These are phyloP conservation scores for Dispira parvispora DNA, from an alignment of 192 early-diverging fungal genomes.

Conservation along the genomic window DNA sequence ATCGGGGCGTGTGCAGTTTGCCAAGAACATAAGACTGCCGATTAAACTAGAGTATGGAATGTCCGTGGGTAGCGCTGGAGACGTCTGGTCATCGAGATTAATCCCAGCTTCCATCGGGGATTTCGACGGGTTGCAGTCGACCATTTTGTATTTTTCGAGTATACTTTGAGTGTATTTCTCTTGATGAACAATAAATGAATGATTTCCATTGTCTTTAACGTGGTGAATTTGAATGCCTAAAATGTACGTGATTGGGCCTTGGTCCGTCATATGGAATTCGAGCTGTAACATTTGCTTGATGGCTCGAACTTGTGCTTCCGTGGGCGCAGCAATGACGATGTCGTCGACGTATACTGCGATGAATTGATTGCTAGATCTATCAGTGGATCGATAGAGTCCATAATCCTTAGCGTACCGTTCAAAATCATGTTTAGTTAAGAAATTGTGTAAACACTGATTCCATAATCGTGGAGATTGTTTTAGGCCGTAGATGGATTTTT, in stretches of 20 bases:
- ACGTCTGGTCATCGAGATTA: conserved; percentile 23
- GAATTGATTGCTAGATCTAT: neutral
- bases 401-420: neutral
- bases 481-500: conserved; percentile 4
- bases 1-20: neutral
- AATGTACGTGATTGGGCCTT: neutral
- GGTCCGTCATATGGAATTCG: conserved; percentile 8
- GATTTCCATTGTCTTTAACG: neutral
- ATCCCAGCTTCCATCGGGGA: conserved; percentile 24
- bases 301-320: too few relatives aligned
- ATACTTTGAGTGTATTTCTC: neutral
- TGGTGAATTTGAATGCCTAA: neutral
- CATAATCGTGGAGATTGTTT: conserved; percentile 9
- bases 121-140: neutral
- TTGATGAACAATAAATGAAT: neutral
- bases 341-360: conserved; percentile 9
- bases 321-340: conserved; percentile 3
- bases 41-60: neutral
- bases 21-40: neutral
- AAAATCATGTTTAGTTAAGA: neutral
- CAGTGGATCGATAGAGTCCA: neutral
- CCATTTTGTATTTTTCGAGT: neutral
- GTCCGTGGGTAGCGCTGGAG: neutral
- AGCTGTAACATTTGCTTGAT: neutral
- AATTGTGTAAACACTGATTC: neutral